These are phyloP conservation scores for Fusarium luffae DNA, from an alignment of 2,329 filamentous ascomycete species.

Conservation along the genomic window DNA sequence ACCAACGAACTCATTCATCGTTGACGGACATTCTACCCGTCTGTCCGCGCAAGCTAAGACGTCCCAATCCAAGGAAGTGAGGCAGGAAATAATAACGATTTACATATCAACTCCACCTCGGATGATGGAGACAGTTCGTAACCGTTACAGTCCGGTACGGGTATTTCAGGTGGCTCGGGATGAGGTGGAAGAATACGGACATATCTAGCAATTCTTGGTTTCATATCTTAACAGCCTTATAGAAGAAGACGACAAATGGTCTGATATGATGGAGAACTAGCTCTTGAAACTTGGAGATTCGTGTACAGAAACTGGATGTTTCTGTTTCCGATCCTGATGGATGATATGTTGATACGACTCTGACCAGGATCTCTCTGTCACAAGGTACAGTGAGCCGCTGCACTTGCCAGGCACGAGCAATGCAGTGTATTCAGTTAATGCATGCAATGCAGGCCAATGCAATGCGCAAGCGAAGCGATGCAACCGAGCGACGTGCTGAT, in stretches of 20 bases:
- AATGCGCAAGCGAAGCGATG: conserved; percentile 8
- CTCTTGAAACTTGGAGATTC: conserved; percentile 38
- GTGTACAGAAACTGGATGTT: conserved; percentile 26
- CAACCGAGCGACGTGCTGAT: conserved; percentile 15
- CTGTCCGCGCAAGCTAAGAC: conserved; percentile 4
- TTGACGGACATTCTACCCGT: neutral
- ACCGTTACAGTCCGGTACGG: conserved; percentile 15
- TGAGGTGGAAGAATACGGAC: neutral
- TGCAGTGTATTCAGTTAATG: conserved; percentile 14
- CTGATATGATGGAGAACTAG: conserved; percentile 8
- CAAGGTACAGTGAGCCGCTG: conserved; percentile 33
- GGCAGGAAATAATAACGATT: conserved; percentile 27
- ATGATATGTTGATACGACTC: conserved; percentile 24
- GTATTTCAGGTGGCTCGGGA: neutral
- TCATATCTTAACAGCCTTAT: conserved; percentile 24
- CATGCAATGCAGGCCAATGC: neutral
- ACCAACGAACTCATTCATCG: neutral
- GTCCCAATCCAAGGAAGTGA: conserved; percentile 11
- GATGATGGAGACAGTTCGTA: conserved; percentile 13
- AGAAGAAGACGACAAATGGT: conserved; percentile 22
- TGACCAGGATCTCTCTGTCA: conserved; percentile 20
- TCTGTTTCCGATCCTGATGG: conserved; percentile 28
- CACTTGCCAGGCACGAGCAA: conserved; percentile 34
- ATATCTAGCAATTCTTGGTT: conserved; percentile 11
- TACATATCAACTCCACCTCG: conserved; percentile 29